Evolutionary conservation across 768 basidiomycete species (phyloP), one percentile per base, ranked within the genome.

Genomic region (Tulasnella sp.): DNA sequence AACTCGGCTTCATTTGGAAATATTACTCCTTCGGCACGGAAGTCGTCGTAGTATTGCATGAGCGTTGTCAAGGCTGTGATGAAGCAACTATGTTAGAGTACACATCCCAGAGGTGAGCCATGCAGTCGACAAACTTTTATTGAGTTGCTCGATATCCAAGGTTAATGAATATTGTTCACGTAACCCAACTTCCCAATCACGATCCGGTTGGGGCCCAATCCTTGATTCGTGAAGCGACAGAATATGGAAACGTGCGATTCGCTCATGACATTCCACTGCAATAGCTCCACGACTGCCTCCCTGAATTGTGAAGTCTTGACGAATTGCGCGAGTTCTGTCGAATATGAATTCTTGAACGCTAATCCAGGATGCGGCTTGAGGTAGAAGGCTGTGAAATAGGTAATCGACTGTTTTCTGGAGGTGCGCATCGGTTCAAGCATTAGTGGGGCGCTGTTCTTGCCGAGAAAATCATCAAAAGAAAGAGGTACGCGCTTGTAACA

Each of bases 291-390:
- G 92, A 69, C 64, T 69, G 81, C 92, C 90, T 81, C 93, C 94
- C 85, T 98, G 97, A 89, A 98, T 93, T 0, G 95, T 96, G 82
- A 98, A 97, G 85, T 99, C 97, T 83, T 93, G 96, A 41, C 97
- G 88, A 72, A 99, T 93, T 1, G 95, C 89, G 82, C 97, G 91
- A 0, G 96, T 94, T 31, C 97, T 92, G 86, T 99, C 97, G 34
- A 97, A 92, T 77, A 99, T 92, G 87, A 98, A 99, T 81, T 89
- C 90, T 85, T 92, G 92, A 31, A 75, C 79, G 0, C 94, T 90
- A 41, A 90, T 88, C 34, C 89, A 88, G 83, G 98, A 92, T 3
- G 94, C 92, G 16, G 90, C 90, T 34, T 89, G 87, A 11, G 89
- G 89, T 44, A 98, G 88, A 28, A 98, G 91, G 64, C 93, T 90